Evolutionary conservation across 2,329 filamentous ascomycete genomes (phyloP).

Genomic region (Arthrobotrys sinensis): DNA sequence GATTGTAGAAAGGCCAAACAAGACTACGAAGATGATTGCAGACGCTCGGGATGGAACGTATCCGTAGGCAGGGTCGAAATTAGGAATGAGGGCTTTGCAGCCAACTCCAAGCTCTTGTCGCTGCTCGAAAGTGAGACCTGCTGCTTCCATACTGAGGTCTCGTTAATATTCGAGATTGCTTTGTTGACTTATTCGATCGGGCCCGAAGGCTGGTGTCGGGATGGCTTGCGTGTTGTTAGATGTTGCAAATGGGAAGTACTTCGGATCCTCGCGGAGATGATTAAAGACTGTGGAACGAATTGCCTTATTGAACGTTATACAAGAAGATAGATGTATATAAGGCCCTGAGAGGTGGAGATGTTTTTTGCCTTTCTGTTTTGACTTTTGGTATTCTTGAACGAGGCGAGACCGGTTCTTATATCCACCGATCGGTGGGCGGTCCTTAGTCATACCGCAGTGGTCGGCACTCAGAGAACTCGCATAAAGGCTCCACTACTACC

Average conservation of each 20-base stretch:
- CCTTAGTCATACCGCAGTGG: constrained; percentile 29
- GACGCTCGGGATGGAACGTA: constrained; percentile 47
- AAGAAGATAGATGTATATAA: not conserved
- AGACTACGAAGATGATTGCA: constrained; percentile 46
- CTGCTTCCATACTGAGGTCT: constrained; percentile 22
- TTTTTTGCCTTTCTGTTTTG: constrained; percentile 31
- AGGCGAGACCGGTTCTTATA: constrained; percentile 35
- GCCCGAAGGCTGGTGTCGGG: not conserved
- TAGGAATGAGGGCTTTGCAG: constrained; percentile 34
- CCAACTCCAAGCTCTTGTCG: constrained; percentile 14
- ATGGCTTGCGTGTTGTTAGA: constrained; percentile 1
- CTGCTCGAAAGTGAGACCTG: constrained; percentile 36
- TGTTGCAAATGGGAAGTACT: not conserved
- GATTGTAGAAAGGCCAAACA: constrained; percentile 42
- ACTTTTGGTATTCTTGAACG: constrained; percentile 4
- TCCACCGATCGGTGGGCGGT: constrained; percentile 33
- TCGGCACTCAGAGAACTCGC: constrained; percentile 24
- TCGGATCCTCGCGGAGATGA: constrained; percentile 2
- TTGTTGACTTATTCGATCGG: constrained; percentile 2
- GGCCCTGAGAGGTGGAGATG: not conserved
- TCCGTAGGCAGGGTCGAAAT: constrained; percentile 34
- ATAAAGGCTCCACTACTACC: constrained; percentile 11
- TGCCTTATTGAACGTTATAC: not conserved
- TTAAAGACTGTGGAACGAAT: not conserved
- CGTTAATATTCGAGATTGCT: not conserved